Conservation (phyloP, 164 flowering plant genomes). For the Magnolia officinalis region DNA sequence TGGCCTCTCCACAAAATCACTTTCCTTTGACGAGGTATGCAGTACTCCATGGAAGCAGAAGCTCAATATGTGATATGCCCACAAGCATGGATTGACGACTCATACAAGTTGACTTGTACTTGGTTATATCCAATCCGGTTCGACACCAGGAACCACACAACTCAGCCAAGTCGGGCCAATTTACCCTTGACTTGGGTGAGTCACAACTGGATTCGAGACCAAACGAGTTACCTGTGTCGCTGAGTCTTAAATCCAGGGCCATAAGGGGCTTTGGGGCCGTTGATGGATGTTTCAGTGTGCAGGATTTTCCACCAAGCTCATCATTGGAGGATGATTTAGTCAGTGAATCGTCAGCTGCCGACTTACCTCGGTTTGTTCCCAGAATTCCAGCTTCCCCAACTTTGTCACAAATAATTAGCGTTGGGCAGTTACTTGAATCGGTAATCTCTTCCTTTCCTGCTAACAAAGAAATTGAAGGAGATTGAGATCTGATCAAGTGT, state of each 20-base stretch:
- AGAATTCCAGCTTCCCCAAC: conserved; percentile 49
- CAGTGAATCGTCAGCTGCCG: conserved; percentile 62
- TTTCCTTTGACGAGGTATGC: conserved; percentile 77
- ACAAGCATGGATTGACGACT: not conserved
- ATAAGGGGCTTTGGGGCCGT: not conserved
- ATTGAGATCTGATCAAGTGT: no score
- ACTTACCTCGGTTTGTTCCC: conserved; percentile 50
- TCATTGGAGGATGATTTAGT: conserved; percentile 55
- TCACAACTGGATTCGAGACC: not conserved
- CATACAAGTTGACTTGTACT: not conserved
- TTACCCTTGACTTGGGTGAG: not conserved
- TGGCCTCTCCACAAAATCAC: conserved; percentile 50
- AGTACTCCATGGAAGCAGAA: not conserved
- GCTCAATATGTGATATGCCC: not conserved
- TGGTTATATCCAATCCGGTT: not conserved
- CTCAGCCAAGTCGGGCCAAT: not conserved
- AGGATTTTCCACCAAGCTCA: conserved; percentile 53
- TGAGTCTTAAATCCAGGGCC: not conserved
- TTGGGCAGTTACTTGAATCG: conserved; percentile 84
- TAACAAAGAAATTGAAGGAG: no score
- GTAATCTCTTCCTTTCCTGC: conserved; percentile 28
- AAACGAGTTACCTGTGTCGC: not conserved
- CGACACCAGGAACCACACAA: not conserved
- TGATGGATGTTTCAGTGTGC: conserved; percentile 18
- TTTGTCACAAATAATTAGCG: conserved; percentile 60